Evolutionary conservation across 495 filamentous ascomycete species (phyloP).

Genomic region (Penicillium mononematosum): DNA sequence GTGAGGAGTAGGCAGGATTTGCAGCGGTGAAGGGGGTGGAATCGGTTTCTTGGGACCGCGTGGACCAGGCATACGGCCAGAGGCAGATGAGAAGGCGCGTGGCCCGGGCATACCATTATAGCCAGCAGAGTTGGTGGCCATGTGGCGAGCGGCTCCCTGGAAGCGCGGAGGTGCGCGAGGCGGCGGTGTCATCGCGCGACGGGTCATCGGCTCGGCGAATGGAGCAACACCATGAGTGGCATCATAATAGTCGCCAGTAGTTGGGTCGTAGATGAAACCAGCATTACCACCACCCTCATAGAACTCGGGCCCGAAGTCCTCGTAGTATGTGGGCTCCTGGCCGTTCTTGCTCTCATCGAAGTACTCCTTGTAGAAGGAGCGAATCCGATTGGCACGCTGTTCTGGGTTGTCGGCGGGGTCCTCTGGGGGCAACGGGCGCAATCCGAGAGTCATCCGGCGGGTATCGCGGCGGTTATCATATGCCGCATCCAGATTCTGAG

Average conservation of each 20-base stretch:
- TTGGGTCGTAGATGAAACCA: slow-evolving; percentile 68
- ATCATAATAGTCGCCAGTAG: slow-evolving; percentile 70
- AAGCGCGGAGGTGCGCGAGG: slow-evolving; percentile 75
- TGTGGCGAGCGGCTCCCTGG: slow-evolving; percentile 50
- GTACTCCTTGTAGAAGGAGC: slow-evolving; percentile 99
- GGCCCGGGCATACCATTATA: slow-evolving; percentile 48
- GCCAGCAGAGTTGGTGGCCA: slow-evolving; percentile 49
- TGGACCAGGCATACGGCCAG: slow-evolving; percentile 53
- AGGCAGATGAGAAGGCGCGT: slow-evolving; percentile 70
- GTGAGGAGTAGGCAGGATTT: slow-evolving; percentile 78
- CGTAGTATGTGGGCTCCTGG: slow-evolving; percentile 56
- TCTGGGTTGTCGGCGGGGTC: slow-evolving; percentile 86
- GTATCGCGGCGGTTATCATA: slow-evolving; percentile 55
- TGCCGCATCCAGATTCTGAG: slow-evolving; percentile 24
- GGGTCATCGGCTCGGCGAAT: slow-evolving; percentile 77
- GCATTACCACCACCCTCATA: slow-evolving; percentile 42
- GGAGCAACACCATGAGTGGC: slow-evolving; percentile 49
- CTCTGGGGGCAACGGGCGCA: slow-evolving; percentile 89
- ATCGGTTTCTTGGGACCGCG: slow-evolving; percentile 56
- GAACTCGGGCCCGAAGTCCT: slow-evolving; percentile 67
- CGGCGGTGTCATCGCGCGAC: slow-evolving; percentile 96
- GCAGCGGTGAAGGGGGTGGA: slow-evolving; percentile 72
- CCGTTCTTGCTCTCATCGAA: slow-evolving; percentile 80
- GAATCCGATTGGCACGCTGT: slow-evolving; percentile 90
- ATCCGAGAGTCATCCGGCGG: slow-evolving; percentile 78